Evolutionary conservation across 2,329 filamentous ascomycete genomes (phyloP).

Genomic region (Paramyrothecium roridum): DNA sequence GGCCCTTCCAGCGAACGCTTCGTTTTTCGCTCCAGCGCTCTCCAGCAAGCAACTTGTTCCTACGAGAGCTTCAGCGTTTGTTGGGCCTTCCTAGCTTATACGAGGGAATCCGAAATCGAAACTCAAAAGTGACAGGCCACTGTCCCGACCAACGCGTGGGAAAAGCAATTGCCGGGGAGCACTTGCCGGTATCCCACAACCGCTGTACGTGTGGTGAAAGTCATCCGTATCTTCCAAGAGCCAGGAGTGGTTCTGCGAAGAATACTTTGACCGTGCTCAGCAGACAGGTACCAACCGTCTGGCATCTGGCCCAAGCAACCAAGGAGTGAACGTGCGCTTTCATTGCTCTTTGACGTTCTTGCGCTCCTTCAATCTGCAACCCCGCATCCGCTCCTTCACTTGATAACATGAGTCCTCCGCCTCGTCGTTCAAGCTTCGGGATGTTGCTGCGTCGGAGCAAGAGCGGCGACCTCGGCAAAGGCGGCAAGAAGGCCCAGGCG

Average conservation of each 20-base stretch:
- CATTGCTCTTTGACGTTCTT: not conserved
- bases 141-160: not conserved
- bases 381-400: conserved; percentile 14
- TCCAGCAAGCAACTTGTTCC: too few relatives aligned
- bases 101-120: not conserved
- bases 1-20: too few relatives aligned
- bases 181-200: not conserved
- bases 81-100: not conserved
- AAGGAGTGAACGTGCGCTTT: too few relatives aligned
- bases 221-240: too few relatives aligned
- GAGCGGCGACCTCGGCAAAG: conserved; percentile 61
- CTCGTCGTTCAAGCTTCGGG: conserved; percentile 43
- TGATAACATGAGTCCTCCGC: conserved; percentile 24
- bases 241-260: too few relatives aligned
- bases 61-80: too few relatives aligned
- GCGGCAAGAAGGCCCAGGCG: conserved; percentile 57
- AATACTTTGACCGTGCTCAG: too few relatives aligned
- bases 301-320: too few relatives aligned
- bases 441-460: conserved; percentile 67
- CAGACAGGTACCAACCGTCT: too few relatives aligned
- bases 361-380: conserved; percentile 11
- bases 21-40: too few relatives aligned
- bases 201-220: not conserved
- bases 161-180: not conserved
- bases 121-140: not conserved